A percentile compares a stretch with the other conserved stretches of the same genome.
Evolutionary conservation across 1,284 basidiomycete species (phyloP).

Genomic region (Moesziomyces parantarcticus): DNA sequence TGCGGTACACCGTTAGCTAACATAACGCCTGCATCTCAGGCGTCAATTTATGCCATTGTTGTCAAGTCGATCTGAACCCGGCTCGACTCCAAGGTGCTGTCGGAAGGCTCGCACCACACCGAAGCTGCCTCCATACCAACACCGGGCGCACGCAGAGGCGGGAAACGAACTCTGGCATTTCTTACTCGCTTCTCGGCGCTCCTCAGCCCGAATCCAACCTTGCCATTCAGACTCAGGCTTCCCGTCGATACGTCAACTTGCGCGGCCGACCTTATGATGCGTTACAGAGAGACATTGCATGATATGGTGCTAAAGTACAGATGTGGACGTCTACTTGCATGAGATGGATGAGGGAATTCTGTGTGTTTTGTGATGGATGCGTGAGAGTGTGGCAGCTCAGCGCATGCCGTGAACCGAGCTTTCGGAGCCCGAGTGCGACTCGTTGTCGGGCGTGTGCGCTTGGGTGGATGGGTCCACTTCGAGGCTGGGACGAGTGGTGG

Average conservation of each 20-base stretch:
- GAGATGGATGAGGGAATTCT: background rate
- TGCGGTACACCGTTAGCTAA: no score
- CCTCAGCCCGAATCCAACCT: no score
- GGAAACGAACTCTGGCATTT: no score
- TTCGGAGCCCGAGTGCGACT: constrained; percentile 6
- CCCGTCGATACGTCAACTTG: background rate
- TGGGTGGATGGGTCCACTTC: background rate
- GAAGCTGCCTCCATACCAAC: no score
- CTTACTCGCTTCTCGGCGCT: no score
- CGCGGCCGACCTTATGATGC: background rate
- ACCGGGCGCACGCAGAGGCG: no score
- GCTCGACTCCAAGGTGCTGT: no score
- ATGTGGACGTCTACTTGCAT: background rate
- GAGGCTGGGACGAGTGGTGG: background rate
- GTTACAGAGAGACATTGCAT: background rate
- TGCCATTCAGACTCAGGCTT: no score
- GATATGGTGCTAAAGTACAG: background rate
- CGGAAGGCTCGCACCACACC: no score
- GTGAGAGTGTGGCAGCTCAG: background rate
- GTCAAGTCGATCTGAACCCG: no score
- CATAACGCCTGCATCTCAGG: no score
- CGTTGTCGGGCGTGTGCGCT: background rate
- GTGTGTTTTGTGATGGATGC: background rate
- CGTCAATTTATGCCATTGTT: no score
- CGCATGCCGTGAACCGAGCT: background rate